Percentiles rank a stretch among this genome's conserved stretches.
Evolutionary conservation across 305 asterid species (phyloP).

Genomic region (Fraxinus sp.): DNA sequence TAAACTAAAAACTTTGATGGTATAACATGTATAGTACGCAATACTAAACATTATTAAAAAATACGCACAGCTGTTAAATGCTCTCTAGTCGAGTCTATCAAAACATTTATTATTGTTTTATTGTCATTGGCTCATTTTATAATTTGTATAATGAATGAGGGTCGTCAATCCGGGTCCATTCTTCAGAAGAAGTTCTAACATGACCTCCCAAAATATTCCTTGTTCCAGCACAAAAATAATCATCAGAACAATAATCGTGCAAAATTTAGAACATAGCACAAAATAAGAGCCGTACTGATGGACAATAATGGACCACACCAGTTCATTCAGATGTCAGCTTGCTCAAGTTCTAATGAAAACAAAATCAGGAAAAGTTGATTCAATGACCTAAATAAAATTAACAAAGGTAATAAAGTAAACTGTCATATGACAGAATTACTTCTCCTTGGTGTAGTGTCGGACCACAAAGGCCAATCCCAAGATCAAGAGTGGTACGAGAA

Average conservation of each 20-base stretch:
- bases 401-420: neutral
- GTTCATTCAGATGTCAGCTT: neutral
- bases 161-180: neutral
- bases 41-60: neutral
- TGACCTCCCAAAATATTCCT: neutral
- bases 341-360: neutral
- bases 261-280: neutral
- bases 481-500: slow-evolving; percentile 51
- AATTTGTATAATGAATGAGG: neutral
- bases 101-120: neutral
- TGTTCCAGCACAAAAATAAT: neutral
- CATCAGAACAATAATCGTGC: neutral
- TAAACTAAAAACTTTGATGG: slow-evolving; percentile 27
- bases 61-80: neutral
- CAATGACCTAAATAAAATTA: neutral
- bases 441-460: slow-evolving; percentile 48
- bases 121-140: neutral
- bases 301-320: neutral
- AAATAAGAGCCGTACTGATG: neutral
- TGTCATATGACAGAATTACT: slow-evolving; percentile 2
- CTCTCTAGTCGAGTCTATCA: neutral
- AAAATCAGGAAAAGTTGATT: neutral
- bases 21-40: neutral
- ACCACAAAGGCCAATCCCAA: slow-evolving; percentile 51
- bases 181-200: neutral